Evolutionary conservation across 805 yeast genomes (phyloP).

Genomic region (Candida piceae): DNA sequence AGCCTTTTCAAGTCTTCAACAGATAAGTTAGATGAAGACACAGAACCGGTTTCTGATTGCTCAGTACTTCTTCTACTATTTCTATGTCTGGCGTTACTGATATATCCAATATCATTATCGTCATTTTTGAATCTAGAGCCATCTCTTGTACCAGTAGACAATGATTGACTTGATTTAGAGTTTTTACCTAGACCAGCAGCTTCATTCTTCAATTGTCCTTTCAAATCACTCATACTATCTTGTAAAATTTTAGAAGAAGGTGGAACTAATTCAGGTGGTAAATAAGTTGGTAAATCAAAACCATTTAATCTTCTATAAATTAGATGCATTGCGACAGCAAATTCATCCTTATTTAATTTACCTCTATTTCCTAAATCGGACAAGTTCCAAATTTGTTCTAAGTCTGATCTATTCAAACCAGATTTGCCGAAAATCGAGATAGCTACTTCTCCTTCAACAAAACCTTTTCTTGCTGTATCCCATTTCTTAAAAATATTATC

Average conservation of each 20-base stretch:
- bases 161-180: conserved; percentile 16
- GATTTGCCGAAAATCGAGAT: conserved; percentile 85
- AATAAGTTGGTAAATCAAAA: conserved; percentile 68
- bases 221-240: conserved; percentile 65
- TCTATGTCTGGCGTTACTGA: conserved; percentile 55
- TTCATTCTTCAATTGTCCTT: conserved; percentile 50
- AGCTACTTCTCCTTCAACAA: conserved; percentile 73
- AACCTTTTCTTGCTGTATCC: conserved; percentile 67
- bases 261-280: conserved; percentile 89
- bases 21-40: conserved; percentile 28
- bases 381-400: conserved; percentile 88
- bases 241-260: conserved; percentile 75
- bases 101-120: conserved; percentile 63
- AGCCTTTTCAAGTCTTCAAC: conserved; percentile 55
- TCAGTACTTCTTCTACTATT: conserved; percentile 28
- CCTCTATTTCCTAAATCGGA: conserved; percentile 83
- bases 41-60: conserved; percentile 1
- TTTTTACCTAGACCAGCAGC: conserved; percentile 23
- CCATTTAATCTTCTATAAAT: conserved; percentile 90
- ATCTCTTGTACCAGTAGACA: conserved; percentile 34
- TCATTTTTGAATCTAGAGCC: conserved; percentile 68
- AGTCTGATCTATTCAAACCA: conserved; percentile 78
- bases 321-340: conserved; percentile 95
- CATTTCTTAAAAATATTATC: conserved; percentile 85
- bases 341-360: conserved; percentile 80